These are phyloP conservation scores for Clitopilus hobsonii DNA, from an alignment of 768 basidiomycete genomes.

Conservation along the genomic window DNA sequence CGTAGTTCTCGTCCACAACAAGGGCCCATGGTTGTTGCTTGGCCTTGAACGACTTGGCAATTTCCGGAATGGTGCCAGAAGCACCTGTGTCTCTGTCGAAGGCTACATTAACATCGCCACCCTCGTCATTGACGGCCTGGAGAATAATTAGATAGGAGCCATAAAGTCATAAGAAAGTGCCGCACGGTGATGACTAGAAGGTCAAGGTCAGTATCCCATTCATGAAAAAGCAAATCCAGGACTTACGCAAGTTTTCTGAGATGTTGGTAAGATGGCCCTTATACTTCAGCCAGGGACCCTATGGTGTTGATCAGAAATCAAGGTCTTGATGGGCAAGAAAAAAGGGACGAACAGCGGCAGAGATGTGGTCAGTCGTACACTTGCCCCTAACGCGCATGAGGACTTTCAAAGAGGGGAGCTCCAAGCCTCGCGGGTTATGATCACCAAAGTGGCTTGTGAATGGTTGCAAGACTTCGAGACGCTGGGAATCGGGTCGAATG, in stretches of 20 bases:
- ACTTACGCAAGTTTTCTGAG: conserved; percentile 88
- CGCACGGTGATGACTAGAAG: conserved; percentile 75
- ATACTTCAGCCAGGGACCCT: conserved; percentile 99
- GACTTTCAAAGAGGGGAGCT: conserved; percentile 80
- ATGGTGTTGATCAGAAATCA: conserved; percentile 7
- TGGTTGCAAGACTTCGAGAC: conserved; percentile 83
- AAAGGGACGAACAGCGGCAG: conserved; percentile 68
- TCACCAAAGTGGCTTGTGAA: conserved; percentile 74
- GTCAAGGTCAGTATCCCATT: conserved; percentile 1
- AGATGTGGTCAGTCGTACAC: conserved; percentile 99
- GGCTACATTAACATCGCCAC: conserved; percentile 88
- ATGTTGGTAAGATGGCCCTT: conserved; percentile 97
- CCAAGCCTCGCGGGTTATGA: conserved; percentile 49
- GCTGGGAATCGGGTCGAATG: conserved; percentile 74
- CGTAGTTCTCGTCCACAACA: conserved; percentile 95
- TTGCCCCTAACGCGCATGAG: conserved; percentile 94
- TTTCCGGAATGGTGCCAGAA: conserved; percentile 81
- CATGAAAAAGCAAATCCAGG: not conserved
- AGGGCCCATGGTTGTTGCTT: conserved; percentile 87
- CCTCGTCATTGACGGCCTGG: conserved; percentile 91
- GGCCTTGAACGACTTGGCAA: conserved; percentile 87
- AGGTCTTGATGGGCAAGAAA: not conserved
- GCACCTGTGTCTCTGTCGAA: conserved; percentile 65
- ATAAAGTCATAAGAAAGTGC: not conserved
- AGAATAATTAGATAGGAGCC: not conserved